Conservation (phyloP, 2,329 filamentous ascomycete genomes). For the Monilinia vaccinii-corymbosi region DNA sequence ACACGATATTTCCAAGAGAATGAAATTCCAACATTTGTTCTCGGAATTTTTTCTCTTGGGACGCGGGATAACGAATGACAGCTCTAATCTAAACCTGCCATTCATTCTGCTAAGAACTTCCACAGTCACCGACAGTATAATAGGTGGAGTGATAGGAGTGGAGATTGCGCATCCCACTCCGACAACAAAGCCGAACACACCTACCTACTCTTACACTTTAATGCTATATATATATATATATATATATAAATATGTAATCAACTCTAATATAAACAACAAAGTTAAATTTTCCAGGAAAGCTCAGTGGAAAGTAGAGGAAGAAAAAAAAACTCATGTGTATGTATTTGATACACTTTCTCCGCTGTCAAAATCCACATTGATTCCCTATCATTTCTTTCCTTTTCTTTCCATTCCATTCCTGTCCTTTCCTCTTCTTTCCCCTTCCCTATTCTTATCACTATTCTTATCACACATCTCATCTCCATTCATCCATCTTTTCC, state of each 20-base stretch:
- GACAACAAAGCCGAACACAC: slow-evolving; percentile 60
- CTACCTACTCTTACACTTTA: slow-evolving; percentile 46
- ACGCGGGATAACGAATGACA: neutral
- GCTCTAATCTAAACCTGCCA: neutral
- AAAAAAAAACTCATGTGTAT: neutral
- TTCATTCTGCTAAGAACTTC: neutral
- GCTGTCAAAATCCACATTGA: neutral
- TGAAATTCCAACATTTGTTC: neutral
- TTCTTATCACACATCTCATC: neutral
- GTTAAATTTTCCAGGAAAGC: neutral
- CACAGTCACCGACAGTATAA: slow-evolving; percentile 51
- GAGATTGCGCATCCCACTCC: slow-evolving; percentile 60
- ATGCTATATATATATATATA: too few relatives aligned
- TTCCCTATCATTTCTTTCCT: neutral
- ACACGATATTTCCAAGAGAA: neutral
- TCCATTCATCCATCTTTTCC: neutral
- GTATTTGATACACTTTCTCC: neutral
- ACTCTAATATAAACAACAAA: neutral
- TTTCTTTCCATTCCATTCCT: neutral
- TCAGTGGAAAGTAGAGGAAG: neutral
- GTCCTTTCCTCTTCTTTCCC: neutral
- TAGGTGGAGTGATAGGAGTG: slow-evolving; percentile 59
- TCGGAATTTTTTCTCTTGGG: neutral
- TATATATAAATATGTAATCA: neutral
- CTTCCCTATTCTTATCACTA: neutral